Evolutionary conservation across 1,284 basidiomycete genomes (phyloP).

Genomic region (Puccinia coronata): DNA sequence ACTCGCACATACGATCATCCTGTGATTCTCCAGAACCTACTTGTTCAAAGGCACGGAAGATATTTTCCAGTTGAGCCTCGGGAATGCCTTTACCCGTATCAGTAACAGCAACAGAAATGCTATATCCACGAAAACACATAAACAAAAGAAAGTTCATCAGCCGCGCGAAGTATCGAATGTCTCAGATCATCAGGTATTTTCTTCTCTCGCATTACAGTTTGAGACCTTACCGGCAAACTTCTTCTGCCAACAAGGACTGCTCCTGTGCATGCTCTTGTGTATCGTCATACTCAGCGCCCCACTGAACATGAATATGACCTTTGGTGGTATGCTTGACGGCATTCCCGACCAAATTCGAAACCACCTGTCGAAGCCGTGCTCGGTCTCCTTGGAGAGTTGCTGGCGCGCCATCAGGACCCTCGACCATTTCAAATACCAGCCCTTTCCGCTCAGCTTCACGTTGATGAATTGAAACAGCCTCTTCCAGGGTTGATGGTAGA

Average conservation of each 20-base stretch:
- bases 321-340: constrained; percentile 75
- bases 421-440: constrained; percentile 67
- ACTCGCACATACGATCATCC: constrained; percentile 45
- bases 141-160: background rate
- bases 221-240: constrained; percentile 15
- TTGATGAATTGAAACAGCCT: constrained; percentile 66
- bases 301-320: constrained; percentile 70
- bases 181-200: constrained; percentile 8
- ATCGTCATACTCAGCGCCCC: constrained; percentile 59
- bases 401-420: constrained; percentile 54
- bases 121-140: constrained; percentile 52
- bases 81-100: constrained; percentile 79
- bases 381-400: constrained; percentile 57
- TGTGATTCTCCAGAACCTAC: constrained; percentile 66
- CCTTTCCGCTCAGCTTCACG: constrained; percentile 72
- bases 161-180: too few species aligned
- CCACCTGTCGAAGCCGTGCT: constrained; percentile 73
- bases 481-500: constrained; percentile 68
- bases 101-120: constrained; percentile 72
- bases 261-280: constrained; percentile 48
- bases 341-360: constrained; percentile 81
- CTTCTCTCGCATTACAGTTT: constrained; percentile 38
- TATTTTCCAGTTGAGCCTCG: constrained; percentile 71
- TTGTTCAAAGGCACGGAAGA: constrained; percentile 84
- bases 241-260: constrained; percentile 26